Conservation (phyloP, 352 stramenopile species). For the Phytophthora pseudosyringae region DNA sequence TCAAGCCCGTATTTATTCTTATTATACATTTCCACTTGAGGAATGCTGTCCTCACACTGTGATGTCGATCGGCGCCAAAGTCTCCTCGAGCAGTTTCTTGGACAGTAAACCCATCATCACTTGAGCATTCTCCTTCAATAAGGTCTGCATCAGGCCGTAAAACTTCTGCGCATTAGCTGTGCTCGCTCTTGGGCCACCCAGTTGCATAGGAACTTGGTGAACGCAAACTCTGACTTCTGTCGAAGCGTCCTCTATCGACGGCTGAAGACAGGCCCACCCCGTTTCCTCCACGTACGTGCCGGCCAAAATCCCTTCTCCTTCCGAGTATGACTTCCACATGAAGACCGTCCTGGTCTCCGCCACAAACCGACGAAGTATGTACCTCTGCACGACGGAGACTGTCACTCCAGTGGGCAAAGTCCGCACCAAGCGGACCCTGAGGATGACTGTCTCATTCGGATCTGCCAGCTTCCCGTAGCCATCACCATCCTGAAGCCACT, state of each 20-base stretch:
- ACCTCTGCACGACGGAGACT: slow-evolving; percentile 2
- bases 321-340: slow-evolving; percentile 6
- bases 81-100: slow-evolving; percentile 9
- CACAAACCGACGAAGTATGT: slow-evolving; percentile 6
- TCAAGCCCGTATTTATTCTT: too few relatives aligned
- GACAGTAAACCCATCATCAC: background rate
- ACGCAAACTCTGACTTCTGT: background rate
- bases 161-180: background rate
- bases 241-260: background rate
- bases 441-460: slow-evolving; percentile 1
- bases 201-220: slow-evolving; percentile 4
- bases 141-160: slow-evolving; percentile 1
- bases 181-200: background rate
- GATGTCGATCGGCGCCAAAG: background rate
- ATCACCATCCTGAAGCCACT: slow-evolving; percentile 4
- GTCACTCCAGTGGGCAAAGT: background rate
- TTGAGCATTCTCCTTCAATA: slow-evolving; percentile 5
- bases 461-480: slow-evolving; percentile 1
- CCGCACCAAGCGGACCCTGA: background rate
- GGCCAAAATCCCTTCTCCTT: slow-evolving; percentile 3
- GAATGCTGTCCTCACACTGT: background rate
- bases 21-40: too few relatives aligned
- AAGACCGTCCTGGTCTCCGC: background rate
- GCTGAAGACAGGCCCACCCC: background rate
- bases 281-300: background rate